Percentiles rank a stretch among this genome's conserved stretches.
These are phyloP conservation scores for Trypanosoma congolense DNA, from an alignment of 208 protist species.

Conservation along the genomic window DNA sequence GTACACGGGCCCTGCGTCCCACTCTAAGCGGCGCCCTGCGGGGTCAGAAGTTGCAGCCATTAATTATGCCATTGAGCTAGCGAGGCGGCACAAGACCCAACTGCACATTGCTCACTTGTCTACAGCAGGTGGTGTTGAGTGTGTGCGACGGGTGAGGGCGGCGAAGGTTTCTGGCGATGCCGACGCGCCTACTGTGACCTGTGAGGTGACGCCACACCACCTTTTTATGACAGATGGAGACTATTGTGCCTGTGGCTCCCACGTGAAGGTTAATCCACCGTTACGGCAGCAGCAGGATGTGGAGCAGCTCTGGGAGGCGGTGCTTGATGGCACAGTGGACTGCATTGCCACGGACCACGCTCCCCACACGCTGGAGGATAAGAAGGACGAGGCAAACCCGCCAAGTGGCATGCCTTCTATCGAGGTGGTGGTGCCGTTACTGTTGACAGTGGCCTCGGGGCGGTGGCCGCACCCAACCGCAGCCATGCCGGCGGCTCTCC, in stretches of 20 bases:
- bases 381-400: conserved; percentile 53
- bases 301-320: conserved; percentile 84
- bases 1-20: conserved; percentile 57
- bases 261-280: conserved; percentile 85
- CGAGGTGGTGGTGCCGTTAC: conserved; percentile 88
- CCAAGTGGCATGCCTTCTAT: conserved; percentile 92
- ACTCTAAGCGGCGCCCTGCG: conserved; percentile 73
- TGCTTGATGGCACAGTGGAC: conserved; percentile 88
- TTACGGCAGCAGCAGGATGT: conserved; percentile 70
- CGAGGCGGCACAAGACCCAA: conserved; percentile 43
- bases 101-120: conserved; percentile 91
- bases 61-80: conserved; percentile 58
- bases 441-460: conserved; percentile 66
- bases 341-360: conserved; percentile 94
- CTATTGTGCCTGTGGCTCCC: conserved; percentile 59
- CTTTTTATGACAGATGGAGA: conserved; percentile 81
- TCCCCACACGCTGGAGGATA: conserved; percentile 88
- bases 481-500: conserved; percentile 41
- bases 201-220: conserved; percentile 90
- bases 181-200: conserved; percentile 71
- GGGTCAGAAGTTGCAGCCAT: conserved; percentile 70
- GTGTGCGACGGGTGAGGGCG: conserved; percentile 61
- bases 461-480: conserved; percentile 69
- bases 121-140: conserved; percentile 71
- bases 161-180: conserved; percentile 8